These are phyloP conservation scores for Penicillium cinerascens DNA, from an alignment of 495 filamentous ascomycete genomes.

Conservation along the genomic window DNA sequence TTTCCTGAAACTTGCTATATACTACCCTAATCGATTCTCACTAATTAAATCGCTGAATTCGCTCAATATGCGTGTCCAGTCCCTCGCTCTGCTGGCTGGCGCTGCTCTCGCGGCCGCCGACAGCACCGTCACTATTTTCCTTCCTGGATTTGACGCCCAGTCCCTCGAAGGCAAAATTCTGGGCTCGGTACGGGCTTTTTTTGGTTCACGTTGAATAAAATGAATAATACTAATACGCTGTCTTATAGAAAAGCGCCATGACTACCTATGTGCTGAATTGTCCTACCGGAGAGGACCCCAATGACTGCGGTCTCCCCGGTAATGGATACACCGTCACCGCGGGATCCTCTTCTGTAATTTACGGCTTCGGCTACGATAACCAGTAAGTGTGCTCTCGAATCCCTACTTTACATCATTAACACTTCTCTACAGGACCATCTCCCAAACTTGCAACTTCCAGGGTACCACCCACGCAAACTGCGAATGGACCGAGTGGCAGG, in stretches of 20 bases:
- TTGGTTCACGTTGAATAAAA: too few species aligned
- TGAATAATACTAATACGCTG: not conserved
- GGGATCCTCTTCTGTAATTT: not conserved
- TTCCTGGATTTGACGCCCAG: slow-evolving; percentile 12
- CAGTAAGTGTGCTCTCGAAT: not conserved
- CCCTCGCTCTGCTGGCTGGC: slow-evolving; percentile 13
- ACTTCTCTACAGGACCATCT: not conserved
- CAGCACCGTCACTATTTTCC: slow-evolving; percentile 13
- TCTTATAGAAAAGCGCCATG: slow-evolving; percentile 7
- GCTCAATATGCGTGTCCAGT: slow-evolving; percentile 11
- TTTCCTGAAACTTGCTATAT: not conserved
- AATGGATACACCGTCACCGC: not conserved
- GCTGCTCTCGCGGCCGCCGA: slow-evolving; percentile 8
- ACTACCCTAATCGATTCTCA: not conserved
- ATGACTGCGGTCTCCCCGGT: slow-evolving; percentile 3
- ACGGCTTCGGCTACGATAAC: not conserved
- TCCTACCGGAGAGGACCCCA: not conserved
- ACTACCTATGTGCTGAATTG: slow-evolving; percentile 14
- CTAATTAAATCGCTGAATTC: not conserved
- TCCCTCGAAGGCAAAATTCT: slow-evolving; percentile 6
- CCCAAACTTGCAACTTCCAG: slow-evolving; percentile 1
- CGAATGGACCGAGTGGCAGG: too few species aligned
- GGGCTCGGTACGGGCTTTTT: slow-evolving; percentile 6
- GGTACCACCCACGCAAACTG: not conserved
- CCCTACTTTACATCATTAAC: not conserved